Percentiles rank a stretch among this genome's conserved stretches.
These are phyloP conservation scores for Cornus florida DNA, from an alignment of 148 eudicot genomes.

Conservation along the genomic window DNA sequence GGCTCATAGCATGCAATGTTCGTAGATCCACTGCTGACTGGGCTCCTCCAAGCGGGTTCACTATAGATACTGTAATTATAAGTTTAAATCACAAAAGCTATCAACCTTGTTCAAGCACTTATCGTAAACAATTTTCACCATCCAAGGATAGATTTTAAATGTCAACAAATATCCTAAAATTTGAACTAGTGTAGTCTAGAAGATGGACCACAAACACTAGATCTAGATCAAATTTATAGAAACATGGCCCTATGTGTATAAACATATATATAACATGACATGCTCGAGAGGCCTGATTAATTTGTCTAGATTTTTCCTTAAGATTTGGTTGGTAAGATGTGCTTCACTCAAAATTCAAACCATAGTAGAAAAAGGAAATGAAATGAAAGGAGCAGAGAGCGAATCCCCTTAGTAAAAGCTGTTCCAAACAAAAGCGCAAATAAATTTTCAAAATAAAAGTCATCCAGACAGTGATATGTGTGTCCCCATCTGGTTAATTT, in stretches of 20 bases:
- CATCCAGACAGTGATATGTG: constrained; percentile 7
- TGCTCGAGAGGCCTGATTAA: neutral
- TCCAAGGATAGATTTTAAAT: neutral
- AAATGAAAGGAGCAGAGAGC: neutral
- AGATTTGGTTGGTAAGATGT: constrained; percentile 3
- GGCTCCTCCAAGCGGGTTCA: neutral
- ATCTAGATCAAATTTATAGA: constrained; percentile 2
- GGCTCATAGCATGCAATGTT: neutral
- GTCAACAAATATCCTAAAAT: neutral
- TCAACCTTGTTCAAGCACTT: neutral
- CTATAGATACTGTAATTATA: no score
- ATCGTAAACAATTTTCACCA: neutral
- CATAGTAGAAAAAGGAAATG: neutral
- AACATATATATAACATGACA: neutral
- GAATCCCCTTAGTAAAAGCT: neutral
- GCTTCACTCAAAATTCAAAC: neutral
- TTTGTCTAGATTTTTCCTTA: neutral
- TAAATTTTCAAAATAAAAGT: constrained; percentile 1
- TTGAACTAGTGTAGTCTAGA: neutral
- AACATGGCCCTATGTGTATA: neutral
- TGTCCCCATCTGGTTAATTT: constrained; percentile 14
- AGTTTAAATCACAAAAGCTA: no score
- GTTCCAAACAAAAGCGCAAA: constrained; percentile 13
- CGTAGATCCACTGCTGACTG: neutral
- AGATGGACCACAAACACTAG: constrained; percentile 2